These are phyloP conservation scores for Fusarium oligoseptatum DNA, from an alignment of 2,329 filamentous ascomycete genomes.

Conservation along the genomic window DNA sequence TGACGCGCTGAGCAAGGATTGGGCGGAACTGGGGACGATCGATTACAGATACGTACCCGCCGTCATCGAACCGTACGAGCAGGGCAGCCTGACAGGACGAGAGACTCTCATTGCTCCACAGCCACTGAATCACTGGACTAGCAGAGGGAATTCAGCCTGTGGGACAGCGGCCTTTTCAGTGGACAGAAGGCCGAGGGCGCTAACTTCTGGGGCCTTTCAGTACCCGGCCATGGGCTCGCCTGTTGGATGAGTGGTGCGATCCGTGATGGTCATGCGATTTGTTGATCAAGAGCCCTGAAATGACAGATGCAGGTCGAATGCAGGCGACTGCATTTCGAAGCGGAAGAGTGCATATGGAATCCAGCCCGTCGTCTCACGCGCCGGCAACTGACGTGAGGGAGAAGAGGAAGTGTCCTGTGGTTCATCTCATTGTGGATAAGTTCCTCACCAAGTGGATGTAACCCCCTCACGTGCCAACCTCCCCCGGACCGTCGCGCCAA, in stretches of 20 bases:
- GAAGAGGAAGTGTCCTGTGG: background rate
- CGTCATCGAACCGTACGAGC: conserved; percentile 21
- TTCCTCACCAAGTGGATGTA: conserved; percentile 2
- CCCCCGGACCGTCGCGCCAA: conserved; percentile 9
- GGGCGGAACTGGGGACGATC: conserved; percentile 34
- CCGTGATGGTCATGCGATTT: conserved; percentile 6
- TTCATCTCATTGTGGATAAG: conserved; percentile 4
- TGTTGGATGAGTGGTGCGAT: conserved; percentile 19
- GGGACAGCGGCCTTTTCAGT: conserved; percentile 1
- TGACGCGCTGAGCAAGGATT: conserved; percentile 44
- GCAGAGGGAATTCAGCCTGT: conserved; percentile 1
- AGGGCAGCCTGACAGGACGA: conserved; percentile 6
- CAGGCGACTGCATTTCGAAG: background rate
- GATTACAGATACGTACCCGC: conserved; percentile 37
- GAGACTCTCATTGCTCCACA: conserved; percentile 11
- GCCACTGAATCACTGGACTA: background rate
- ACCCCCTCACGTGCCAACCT: conserved; percentile 9
- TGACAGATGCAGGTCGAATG: conserved; percentile 11
- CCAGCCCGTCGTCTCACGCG: background rate
- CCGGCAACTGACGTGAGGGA: background rate
- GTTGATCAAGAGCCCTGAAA: background rate
- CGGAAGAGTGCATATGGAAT: conserved; percentile 4
- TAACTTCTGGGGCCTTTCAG: background rate
- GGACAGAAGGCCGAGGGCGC: conserved; percentile 4
- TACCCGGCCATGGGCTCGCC: background rate